A percentile compares a stretch with the other conserved stretches of the same genome.
Conservation (phyloP, 176 grass and related monocot genomes). For the Oryza coarctata region DNA sequence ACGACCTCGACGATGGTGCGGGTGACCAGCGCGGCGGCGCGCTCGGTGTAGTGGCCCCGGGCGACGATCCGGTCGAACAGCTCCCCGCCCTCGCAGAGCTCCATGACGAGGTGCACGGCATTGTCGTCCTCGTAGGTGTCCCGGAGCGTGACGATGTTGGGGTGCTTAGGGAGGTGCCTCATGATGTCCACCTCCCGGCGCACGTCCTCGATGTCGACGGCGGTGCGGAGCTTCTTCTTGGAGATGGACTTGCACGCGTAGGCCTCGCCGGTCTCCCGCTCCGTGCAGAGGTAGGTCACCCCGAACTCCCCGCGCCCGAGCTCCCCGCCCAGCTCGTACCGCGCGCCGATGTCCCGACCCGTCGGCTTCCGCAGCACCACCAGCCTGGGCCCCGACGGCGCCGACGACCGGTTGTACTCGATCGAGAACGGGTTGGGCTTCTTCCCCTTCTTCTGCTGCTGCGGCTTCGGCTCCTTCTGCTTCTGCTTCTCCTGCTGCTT, state of each 20-base stretch:
- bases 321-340: conserved; percentile 78
- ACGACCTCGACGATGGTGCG: conserved; percentile 86
- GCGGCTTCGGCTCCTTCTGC: conserved; percentile 35
- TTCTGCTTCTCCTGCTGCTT: conserved; percentile 47
- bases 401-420: conserved; percentile 68
- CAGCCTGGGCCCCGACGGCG: conserved; percentile 21
- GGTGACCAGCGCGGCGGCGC: conserved; percentile 60
- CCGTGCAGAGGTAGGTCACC: conserved; percentile 91
- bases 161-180: conserved; percentile 61
- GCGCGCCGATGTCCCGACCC: conserved; percentile 58
- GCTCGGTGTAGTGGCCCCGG: conserved; percentile 70
- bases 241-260: conserved; percentile 90
- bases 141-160: conserved; percentile 75
- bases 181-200: conserved; percentile 87
- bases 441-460: conserved; percentile 66
- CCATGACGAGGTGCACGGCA: conserved; percentile 88
- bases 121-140: conserved; percentile 84
- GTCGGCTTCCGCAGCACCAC: conserved; percentile 55
- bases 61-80: conserved; percentile 86
- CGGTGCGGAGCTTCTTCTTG: conserved; percentile 87
- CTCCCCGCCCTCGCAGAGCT: conserved; percentile 87
- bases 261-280: conserved; percentile 34
- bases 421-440: conserved; percentile 80
- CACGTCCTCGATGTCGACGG: conserved; percentile 82
- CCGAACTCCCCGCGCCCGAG: conserved; percentile 89